Evolutionary conservation across 371 early-diverging fungal species (phyloP).

Genomic region (Dipsacomyces acuminosporus): DNA sequence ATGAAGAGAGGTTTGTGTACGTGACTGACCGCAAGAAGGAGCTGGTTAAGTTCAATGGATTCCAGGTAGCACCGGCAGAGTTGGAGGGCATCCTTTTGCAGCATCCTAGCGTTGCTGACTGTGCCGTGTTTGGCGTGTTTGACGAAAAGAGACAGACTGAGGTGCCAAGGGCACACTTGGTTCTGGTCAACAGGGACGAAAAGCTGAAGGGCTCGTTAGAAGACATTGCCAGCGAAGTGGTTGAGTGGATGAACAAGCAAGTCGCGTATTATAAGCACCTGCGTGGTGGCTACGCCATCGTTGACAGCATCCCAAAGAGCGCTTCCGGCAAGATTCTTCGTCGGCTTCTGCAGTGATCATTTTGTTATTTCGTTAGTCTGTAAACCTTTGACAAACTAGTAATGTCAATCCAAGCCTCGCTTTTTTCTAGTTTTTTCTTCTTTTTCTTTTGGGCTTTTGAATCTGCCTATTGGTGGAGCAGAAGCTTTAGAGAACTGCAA

Average conservation of each 20-base stretch:
- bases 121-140: conserved; percentile 66
- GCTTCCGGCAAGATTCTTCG: conserved; percentile 77
- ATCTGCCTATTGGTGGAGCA: too few species aligned
- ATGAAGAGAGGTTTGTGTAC: conserved; percentile 56
- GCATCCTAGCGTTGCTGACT: conserved; percentile 66
- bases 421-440: too few species aligned
- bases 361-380: too few species aligned
- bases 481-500: too few species aligned
- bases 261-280: conserved; percentile 72
- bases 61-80: conserved; percentile 74
- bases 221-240: conserved; percentile 45
- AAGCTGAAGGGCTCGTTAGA: conserved; percentile 35
- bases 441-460: too few species aligned
- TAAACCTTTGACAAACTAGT: too few species aligned
- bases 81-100: conserved; percentile 73
- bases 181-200: conserved; percentile 47
- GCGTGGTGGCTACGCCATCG: conserved; percentile 72
- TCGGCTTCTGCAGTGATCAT: conserved; percentile 31
- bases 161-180: conserved; percentile 74
- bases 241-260: conserved; percentile 54
- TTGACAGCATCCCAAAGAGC: conserved; percentile 71
- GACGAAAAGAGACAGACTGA: conserved; percentile 66
- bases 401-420: too few species aligned
- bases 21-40: conserved; percentile 72
- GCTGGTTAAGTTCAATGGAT: conserved; percentile 73